Evolutionary conservation across 805 yeast genomes (phyloP).

Genomic region (Lachancea mirantina): DNA sequence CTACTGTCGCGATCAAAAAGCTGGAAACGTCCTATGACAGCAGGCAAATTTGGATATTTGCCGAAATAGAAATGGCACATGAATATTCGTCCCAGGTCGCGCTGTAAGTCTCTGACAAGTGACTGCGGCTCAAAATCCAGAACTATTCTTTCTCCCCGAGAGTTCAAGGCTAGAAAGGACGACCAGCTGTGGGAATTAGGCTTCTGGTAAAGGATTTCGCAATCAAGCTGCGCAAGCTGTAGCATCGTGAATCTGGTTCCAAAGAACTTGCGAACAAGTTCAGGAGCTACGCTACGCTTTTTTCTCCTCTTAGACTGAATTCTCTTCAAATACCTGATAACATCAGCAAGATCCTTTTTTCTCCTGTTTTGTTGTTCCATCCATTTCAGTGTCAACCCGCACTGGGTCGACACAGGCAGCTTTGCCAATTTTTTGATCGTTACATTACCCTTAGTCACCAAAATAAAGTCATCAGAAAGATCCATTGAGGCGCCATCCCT

Average conservation of each 20-base stretch:
- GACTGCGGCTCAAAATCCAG: conserved; percentile 40
- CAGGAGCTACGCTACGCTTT: conserved; percentile 12
- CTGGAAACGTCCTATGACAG: conserved; percentile 58
- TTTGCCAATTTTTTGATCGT: conserved; percentile 15
- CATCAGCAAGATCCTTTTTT: background rate
- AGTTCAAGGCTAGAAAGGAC: conserved; percentile 24
- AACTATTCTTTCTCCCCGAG: conserved; percentile 26
- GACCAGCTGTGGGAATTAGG: conserved; percentile 39
- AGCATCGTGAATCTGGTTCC: conserved; percentile 12
- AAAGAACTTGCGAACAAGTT: conserved; percentile 10
- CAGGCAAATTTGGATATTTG: conserved; percentile 55
- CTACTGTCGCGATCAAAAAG: conserved; percentile 47
- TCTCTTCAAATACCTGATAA: conserved; percentile 6
- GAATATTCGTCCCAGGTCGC: conserved; percentile 45
- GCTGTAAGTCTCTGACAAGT: conserved; percentile 43
- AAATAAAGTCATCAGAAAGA: conserved; percentile 16
- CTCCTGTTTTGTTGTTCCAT: conserved; percentile 12
- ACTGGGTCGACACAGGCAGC: conserved; percentile 15
- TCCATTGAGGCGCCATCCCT: no score
- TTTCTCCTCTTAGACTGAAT: conserved; percentile 11
- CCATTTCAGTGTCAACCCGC: conserved; percentile 22
- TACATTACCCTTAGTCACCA: conserved; percentile 11
- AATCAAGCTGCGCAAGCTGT: conserved; percentile 58
- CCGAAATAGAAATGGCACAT: conserved; percentile 60
- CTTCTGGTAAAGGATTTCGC: conserved; percentile 54